phyloP scores from a whole-genome alignment of 148 eudicot genomes.

The Euryodendron excelsum region DNA sequence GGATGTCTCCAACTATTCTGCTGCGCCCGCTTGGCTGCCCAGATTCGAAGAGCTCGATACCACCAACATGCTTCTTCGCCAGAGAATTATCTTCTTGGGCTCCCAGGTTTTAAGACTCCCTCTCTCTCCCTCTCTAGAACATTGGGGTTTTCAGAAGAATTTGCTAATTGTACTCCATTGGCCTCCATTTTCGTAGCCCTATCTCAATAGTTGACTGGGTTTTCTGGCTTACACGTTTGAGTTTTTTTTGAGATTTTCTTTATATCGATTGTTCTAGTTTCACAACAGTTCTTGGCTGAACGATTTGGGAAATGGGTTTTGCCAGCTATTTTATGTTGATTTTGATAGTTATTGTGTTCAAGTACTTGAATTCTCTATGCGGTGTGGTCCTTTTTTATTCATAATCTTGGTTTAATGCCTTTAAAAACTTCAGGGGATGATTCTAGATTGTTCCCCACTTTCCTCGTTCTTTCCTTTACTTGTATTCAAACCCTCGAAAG shows the following conservation, averaged over 20 bases:
- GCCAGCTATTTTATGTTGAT: neutral
- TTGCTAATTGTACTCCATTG: constrained; percentile 20
- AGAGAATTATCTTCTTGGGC: constrained; percentile 84
- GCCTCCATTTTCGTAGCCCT: neutral
- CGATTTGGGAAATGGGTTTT: neutral
- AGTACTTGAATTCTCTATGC: neutral
- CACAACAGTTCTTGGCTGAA: constrained; percentile 48
- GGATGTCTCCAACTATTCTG: constrained; percentile 46
- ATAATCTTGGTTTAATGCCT: neutral
- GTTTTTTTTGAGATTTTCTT: neutral
- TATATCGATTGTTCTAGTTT: constrained; percentile 44
- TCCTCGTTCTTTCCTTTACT: neutral
- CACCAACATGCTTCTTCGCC: constrained; percentile 93
- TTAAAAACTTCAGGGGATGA: neutral
- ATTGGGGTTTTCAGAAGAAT: neutral
- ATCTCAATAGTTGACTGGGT: neutral
- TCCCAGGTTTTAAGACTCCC: constrained; percentile 47
- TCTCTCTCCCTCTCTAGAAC: neutral
- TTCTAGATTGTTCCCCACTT: neutral
- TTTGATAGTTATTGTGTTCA: neutral
- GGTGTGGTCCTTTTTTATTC: neutral
- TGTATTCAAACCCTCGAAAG: neutral
- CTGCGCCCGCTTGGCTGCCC: constrained; percentile 59
- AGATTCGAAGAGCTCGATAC: constrained; percentile 83
- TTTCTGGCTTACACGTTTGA: neutral